Evolutionary conservation across 2,329 filamentous ascomycete genomes (phyloP), one percentile per base, ranked within the genome.

Genomic region (Chrysoporthe deuterocubensis): DNA sequence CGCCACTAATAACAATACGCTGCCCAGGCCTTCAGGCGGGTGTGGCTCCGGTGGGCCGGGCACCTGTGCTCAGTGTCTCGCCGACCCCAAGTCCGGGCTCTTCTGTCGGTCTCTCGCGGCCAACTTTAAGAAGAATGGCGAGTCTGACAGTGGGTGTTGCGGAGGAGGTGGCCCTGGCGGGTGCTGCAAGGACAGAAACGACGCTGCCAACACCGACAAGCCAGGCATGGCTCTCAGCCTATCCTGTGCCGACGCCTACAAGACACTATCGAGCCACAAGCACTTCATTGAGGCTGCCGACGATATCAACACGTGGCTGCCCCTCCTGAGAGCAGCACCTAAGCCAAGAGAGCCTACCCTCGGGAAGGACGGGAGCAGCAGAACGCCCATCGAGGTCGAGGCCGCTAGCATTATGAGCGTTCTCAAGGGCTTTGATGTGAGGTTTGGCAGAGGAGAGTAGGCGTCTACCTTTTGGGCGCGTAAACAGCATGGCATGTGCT

Each of bases 391-490:
- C 73, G 92, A 94, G 76, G 91, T 94, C 18, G 92, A 94, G 78
- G 91, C 92, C 7, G 92, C 92, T 0, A 94, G 91, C 77, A 93
- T 94, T 65, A 94, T 94, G 92, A 90, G 90, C 54, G 92, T 94
- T n/a, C 79, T 94, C 69, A 92, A 92, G 77, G 90, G 92, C 71
- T 94, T 94, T 79, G 92, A 94, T 74, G 84, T 92, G 62, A 82
- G 92, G 65, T 94, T 94, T 76, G 89, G 89, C n/a, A 75, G 76
- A 64, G 74, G 74, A 3, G 71, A 75, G 54, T 75, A 69, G 50
- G 7, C 6, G 1, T 21, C 40, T 4, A 16, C 13, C 50, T 54
- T 54, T 4, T 32, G 50, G 26, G 16, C 4, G 48, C 14, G 66
- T 40, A 4, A 40, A 40, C 32, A 21, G 21, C 16, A 57, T 14